Base-by-base conservation (phyloP, 306 rosid genomes). In the Cyclanthera cordifolia region DNA sequence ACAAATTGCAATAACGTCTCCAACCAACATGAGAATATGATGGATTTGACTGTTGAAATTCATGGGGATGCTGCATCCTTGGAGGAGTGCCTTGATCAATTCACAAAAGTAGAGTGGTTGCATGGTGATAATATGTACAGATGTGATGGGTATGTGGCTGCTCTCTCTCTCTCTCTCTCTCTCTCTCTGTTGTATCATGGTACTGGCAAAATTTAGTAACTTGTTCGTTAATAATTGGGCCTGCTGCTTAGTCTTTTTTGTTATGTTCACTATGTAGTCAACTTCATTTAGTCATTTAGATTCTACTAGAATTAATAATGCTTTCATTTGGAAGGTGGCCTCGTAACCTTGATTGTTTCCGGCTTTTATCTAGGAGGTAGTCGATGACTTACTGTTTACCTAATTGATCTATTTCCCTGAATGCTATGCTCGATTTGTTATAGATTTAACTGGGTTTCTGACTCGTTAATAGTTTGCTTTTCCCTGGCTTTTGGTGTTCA, bases 41-140 rank as follows among this genome's bases (percentile, higher is more conserved):
- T 94, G 99, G 99, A 94, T 80, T 84, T 94, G 78, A 88, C 97
- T 14, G 99, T 94, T 69, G 99, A 94, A 75, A 94, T 94, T 77
- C 97, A 94, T 34, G 99, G 99, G 67, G 91, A 90, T 77, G 97
- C 95, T 75, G 81, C 82, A 66, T 94, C 95, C 53, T 79, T 94
- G 76, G 97, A 90, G 83, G 95, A 90, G 82, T 94, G 99, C 82
- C 91, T 94, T 32, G 87, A 88, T 68, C 99, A 90, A 78, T 94
- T 90, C 78, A 94, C 99, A 15, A 84, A 27, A 76, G 78, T 76
- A 79, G 99, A 94, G 79, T 80, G 85, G 71, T 97, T 94, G 76
- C 85, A 93, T 50, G 98, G 96, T 20, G 98, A 93, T 13, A 93
- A 93, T 79, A 87, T 75, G 96, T 93, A 93, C 80, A 93, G 89